Base-by-base conservation (phyloP, 345 rosid species). In the Erodium maritimum region DNA sequence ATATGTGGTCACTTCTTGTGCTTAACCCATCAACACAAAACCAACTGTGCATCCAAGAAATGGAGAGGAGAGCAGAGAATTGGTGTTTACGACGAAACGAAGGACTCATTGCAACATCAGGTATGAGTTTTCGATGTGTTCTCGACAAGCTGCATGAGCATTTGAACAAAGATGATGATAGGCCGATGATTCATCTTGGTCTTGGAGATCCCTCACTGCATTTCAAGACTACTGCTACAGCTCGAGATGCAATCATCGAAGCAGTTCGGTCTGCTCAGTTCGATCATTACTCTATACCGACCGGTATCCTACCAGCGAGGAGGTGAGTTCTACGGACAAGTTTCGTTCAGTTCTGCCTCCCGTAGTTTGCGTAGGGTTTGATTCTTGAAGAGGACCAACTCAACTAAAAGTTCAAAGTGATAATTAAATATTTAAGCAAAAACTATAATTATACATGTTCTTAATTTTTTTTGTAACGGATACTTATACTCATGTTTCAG, bases 151-250 rank as follows among this genome's bases (percentile, higher is more conserved):
- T 88, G 24, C 54, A 61, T 58, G 76, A 10, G 5, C 82, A 77
- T 37, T 65, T 85, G 65, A 61, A 73, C 65, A 45, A 63, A 3
- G 77, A 75, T 12, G 79, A 78, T 25, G 5, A 59, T 5, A 68
- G 79, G 66, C 22, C 74, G 3, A 22, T 73, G 20, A 42, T 86
- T 14, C 84, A 83, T 25, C 77, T 86, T 11, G 89, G 80, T 54
- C 86, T 77, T n/a, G 95, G 96, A 20, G 89, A 89, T 25, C 91
- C 95, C 48, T 80, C 96, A 12, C 64, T 52, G 22, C 82, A 80
- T 75, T 86, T 82, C 65, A 75, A 81, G 7, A 82, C 91, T 22
- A 12, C 62, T 12, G 46, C 70, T 17, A 71, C 33, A 0, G 95
- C 87, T 0, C 91, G 74, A 62, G 82, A 86, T 50, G 91, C 89